Percentiles rank a stretch among this genome's conserved stretches.
phyloP scores from a whole-genome alignment of 2,329 filamentous ascomycete species.

The Thermomyces lanuginosus region DNA sequence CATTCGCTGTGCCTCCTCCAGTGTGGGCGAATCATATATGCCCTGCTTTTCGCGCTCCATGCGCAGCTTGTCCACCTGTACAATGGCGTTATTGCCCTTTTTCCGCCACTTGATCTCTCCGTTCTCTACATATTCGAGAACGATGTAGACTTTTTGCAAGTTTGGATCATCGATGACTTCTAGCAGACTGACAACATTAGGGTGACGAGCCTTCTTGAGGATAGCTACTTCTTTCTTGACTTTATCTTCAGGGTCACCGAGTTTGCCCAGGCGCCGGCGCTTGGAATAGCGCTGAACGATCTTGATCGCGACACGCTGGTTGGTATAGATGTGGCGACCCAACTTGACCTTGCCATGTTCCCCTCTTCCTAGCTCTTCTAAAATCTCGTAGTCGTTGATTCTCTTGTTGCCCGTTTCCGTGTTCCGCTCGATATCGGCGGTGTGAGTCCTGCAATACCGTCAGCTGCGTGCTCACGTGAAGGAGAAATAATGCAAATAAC shows the following conservation, averaged over 20 bases:
- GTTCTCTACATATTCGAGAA: conserved; percentile 84
- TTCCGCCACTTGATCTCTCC: conserved; percentile 91
- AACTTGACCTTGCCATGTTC: conserved; percentile 97
- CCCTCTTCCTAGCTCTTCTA: conserved; percentile 87
- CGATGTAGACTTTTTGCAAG: conserved; percentile 94
- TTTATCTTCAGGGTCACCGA: conserved; percentile 51
- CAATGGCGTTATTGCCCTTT: conserved; percentile 69
- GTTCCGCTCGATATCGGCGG: conserved; percentile 80
- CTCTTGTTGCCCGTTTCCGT: conserved; percentile 78
- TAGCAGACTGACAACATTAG: conserved; percentile 87
- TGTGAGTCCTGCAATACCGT: conserved; percentile 50
- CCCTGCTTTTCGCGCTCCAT: conserved; percentile 61
- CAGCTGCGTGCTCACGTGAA: conserved; percentile 2
- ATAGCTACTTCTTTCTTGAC: conserved; percentile 95
- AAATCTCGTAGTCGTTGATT: conserved; percentile 95
- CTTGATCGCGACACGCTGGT: conserved; percentile 84
- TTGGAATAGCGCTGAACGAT: conserved; percentile 95
- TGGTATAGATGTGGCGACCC: conserved; percentile 60
- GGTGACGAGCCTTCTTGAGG: conserved; percentile 90
- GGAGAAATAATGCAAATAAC: conserved; percentile 14
- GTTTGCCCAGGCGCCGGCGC: conserved; percentile 68
- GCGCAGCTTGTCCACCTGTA: conserved; percentile 63
- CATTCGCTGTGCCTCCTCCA: conserved; percentile 27
- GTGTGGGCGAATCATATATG: conserved; percentile 49
- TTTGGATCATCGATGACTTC: conserved; percentile 97